Percentiles rank a stretch among this genome's conserved stretches.
phyloP scores from a whole-genome alignment of 495 filamentous ascomycete genomes.

The Daldinia decipiens region DNA sequence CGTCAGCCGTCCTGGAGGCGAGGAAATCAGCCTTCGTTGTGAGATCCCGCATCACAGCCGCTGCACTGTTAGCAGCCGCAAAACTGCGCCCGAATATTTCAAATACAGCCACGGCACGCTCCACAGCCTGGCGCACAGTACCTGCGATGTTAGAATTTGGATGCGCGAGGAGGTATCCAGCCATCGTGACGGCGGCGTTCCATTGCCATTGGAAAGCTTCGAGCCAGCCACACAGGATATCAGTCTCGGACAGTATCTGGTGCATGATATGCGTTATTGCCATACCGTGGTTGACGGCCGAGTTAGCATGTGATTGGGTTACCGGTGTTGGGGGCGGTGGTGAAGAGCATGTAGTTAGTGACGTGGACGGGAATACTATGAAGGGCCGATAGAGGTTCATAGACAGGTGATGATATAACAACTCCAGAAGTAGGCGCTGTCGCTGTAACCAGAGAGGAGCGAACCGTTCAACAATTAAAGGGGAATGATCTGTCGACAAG shows the following conservation, averaged over 20 bases:
- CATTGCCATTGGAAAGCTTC: slow-evolving; percentile 2
- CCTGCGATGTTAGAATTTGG: not conserved
- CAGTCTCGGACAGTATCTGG: not conserved
- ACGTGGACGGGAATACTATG: not conserved
- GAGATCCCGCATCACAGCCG: slow-evolving; percentile 2
- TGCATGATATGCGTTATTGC: slow-evolving; percentile 4
- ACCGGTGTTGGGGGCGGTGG: not conserved
- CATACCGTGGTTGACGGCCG: slow-evolving; percentile 7
- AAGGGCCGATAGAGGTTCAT: slow-evolving; percentile 7
- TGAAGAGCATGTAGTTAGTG: not conserved
- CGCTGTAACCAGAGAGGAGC: not conserved
- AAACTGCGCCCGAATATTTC: slow-evolving; percentile 4
- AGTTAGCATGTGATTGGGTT: not conserved
- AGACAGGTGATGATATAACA: not conserved
- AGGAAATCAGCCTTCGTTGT: not conserved
- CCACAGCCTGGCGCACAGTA: not conserved
- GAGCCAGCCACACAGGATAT: not conserved
- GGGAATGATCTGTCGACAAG: slow-evolving; percentile 1
- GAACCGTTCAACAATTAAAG: not conserved
- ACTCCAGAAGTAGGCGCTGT: not conserved
- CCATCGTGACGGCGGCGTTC: slow-evolving; percentile 3
- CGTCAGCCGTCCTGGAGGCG: not conserved
- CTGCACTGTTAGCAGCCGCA: not conserved
- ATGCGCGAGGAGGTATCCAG: not conserved
- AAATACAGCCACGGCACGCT: not conserved